phyloP scores from a whole-genome alignment of 768 basidiomycete species.

The Dictyophora rubrovolvata region DNA sequence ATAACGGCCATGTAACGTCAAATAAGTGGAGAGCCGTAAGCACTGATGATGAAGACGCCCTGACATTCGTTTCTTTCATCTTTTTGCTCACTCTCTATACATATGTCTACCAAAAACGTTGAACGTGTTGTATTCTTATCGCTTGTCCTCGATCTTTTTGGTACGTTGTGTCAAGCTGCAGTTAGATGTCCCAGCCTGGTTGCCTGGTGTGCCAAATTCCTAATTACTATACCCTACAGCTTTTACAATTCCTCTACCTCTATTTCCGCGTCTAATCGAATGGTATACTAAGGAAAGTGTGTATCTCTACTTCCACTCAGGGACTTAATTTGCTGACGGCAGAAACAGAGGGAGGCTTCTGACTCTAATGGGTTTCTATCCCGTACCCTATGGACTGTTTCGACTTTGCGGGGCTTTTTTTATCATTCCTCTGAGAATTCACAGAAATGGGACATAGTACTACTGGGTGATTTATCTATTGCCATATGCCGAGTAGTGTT shows the following conservation, averaged over 20 bases:
- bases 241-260: constrained; percentile 90
- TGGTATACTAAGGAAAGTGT: constrained; percentile 69
- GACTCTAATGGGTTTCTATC: constrained; percentile 64
- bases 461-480: constrained; percentile 50
- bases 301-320: background rate
- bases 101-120: constrained; percentile 45
- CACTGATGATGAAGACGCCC: background rate
- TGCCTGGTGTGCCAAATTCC: background rate
- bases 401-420: constrained; percentile 53
- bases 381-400: constrained; percentile 56
- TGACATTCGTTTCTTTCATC: background rate
- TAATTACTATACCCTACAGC: constrained; percentile 31
- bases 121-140: constrained; percentile 84
- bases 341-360: constrained; percentile 54
- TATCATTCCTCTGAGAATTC: constrained; percentile 52
- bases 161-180: constrained; percentile 24
- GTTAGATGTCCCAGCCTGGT: background rate
- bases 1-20: background rate
- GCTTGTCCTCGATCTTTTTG: constrained; percentile 79
- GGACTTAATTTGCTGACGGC: background rate
- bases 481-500: too few species aligned
- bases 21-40: background rate
- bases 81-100: background rate
- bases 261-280: constrained; percentile 95
- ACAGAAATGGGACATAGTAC: constrained; percentile 85